Evolutionary conservation across 441 rosid genomes (phyloP).

Genomic region (Euphorbia corollata): DNA sequence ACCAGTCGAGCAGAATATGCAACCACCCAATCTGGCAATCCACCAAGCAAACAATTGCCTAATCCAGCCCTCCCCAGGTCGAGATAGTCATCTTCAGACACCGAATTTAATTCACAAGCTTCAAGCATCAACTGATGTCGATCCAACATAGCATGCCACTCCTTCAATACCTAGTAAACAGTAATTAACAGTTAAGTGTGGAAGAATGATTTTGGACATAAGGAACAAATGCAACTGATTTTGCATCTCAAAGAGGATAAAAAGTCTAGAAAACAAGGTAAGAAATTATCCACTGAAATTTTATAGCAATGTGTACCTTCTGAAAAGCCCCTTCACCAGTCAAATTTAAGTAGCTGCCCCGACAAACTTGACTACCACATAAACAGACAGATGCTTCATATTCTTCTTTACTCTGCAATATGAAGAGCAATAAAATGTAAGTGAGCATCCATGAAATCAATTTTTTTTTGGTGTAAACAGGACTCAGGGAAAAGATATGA

Average conservation of each 20-base stretch:
- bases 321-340: slow-evolving; percentile 99
- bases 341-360: slow-evolving; percentile 98
- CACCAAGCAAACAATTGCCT: slow-evolving; percentile 97
- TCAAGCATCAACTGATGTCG: slow-evolving; percentile 83
- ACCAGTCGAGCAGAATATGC: slow-evolving; percentile 97
- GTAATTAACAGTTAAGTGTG: slow-evolving; percentile 11
- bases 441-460: slow-evolving; percentile 3
- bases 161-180: slow-evolving; percentile 63
- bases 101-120: slow-evolving; percentile 78
- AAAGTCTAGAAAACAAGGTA: not conserved
- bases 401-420: slow-evolving; percentile 92
- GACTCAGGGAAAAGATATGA: slow-evolving; percentile 25
- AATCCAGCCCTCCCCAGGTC: slow-evolving; percentile 97
- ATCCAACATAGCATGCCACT: slow-evolving; percentile 87
- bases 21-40: slow-evolving; percentile 91
- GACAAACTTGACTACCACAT: slow-evolving; percentile 99
- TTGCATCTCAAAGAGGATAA: not conserved
- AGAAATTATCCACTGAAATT: not conserved
- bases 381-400: slow-evolving; percentile 99
- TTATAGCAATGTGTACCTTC: slow-evolving; percentile 45
- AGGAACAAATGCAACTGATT: slow-evolving; percentile 5
- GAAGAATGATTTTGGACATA: slow-evolving; percentile 7
- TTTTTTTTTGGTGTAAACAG: slow-evolving; percentile 3
- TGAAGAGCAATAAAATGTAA: slow-evolving; percentile 25
- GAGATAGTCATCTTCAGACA: slow-evolving; percentile 90